phyloP scores from a whole-genome alignment of 129 eudicot species.

The Saussurea involucrata region DNA sequence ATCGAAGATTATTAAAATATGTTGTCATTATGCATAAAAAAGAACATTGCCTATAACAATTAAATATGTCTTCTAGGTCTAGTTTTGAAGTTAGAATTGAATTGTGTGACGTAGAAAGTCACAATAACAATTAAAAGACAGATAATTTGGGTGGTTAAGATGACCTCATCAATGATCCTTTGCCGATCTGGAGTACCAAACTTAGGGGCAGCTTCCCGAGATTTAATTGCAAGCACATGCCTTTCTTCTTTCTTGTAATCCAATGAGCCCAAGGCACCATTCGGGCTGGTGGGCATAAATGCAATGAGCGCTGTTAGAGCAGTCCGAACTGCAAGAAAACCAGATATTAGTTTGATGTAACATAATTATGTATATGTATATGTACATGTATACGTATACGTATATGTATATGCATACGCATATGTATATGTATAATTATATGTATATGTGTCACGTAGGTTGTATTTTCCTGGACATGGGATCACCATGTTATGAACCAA shows the following conservation, averaged over 20 bases:
- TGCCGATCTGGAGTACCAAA: constrained; percentile 92
- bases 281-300: constrained; percentile 96
- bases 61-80: no score
- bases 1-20: background rate
- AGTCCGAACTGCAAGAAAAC: constrained; percentile 70
- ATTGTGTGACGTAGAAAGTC: background rate
- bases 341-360: background rate
- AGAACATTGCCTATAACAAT: background rate
- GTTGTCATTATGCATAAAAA: background rate
- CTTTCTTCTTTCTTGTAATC: constrained; percentile 94
- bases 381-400: no score
- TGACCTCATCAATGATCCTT: constrained; percentile 87
- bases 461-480: no score
- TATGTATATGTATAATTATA: no score
- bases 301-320: constrained; percentile 92
- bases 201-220: constrained; percentile 79
- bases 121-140: background rate
- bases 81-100: background rate
- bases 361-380: background rate
- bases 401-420: no score
- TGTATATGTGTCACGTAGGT: no score
- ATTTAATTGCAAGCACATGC: constrained; percentile 73
- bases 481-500: no score
- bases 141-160: background rate
- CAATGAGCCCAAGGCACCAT: constrained; percentile 91